Base-by-base conservation (phyloP, 345 rosid genomes). In the Eucalyptus melliodora region DNA sequence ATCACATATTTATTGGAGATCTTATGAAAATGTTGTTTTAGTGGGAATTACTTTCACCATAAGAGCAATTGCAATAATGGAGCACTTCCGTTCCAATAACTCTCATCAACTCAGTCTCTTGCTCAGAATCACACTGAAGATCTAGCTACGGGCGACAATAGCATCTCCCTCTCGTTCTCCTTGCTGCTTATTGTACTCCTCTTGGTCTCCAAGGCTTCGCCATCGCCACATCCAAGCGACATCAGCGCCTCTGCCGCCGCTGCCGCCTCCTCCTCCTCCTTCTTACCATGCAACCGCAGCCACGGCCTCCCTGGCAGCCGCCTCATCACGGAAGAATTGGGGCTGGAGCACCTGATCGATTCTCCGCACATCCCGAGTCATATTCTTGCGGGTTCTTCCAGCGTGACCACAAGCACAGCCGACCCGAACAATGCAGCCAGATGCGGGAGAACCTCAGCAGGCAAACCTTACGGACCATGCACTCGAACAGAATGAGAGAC, bases 261-360 rank as follows among this genome's bases (percentile, higher is more conserved):
- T 1, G 51, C 51, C 3, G 50, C 51, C 51, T 1, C 51, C 16
- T 50, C 62, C 30, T 23, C 62, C 62, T 4, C 62, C 62, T 56
- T 56, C 62, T 59, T 59, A 11, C 30, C 65, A 4, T 59, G 65
- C 65, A 59, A 24, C 65, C 65, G 8, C 27, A 59, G 65, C 65
- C 0, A 3, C 0, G 0, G 72, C 37, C 72, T 65, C 9, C 8
- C 37, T 2, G 9, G 19, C 19, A n/a, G 37, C 37, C 16, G 37
- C 72, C 72, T 65, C 72, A 65, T 65, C 10, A 0, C 3, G 5
- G 72, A n/a, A 1, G 0, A 65, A 3, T 65, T 65, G 37, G 37
- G 37, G 37, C 10, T 65, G 37, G 72, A 65, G 72, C 16, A 65
- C 30, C 72, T 30, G 72, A 65, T 65, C 19, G 19, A 65, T 15